These are phyloP conservation scores for Reutealis trisperma DNA, from an alignment of 345 rosid genomes.

Conservation along the genomic window DNA sequence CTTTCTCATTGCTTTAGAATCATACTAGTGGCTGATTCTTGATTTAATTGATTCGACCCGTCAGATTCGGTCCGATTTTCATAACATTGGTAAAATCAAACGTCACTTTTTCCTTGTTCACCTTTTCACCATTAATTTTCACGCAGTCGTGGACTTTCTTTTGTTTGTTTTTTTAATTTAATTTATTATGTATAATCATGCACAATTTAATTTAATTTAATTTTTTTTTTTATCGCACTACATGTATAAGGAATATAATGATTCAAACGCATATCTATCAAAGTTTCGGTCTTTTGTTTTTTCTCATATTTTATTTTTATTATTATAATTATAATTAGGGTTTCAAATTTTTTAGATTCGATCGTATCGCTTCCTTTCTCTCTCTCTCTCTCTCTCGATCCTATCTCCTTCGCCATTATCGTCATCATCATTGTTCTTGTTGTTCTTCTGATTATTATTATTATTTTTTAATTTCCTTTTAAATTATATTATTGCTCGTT, in stretches of 20 bases:
- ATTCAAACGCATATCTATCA: slow-evolving; percentile 6
- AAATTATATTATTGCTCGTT: neutral
- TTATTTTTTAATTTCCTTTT: too few species aligned
- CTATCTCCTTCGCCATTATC: slow-evolving; percentile 2
- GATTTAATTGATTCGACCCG: too few species aligned
- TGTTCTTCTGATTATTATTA: neutral
- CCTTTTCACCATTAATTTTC: neutral
- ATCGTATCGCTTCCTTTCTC: slow-evolving; percentile 19
- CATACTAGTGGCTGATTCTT: too few species aligned
- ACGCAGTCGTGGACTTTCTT: neutral
- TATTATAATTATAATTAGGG: slow-evolving; percentile 1
- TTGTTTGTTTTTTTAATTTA: too few species aligned
- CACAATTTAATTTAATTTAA: neutral
- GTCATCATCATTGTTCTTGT: neutral
- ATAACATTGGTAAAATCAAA: too few species aligned
- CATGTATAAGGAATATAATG: neutral
- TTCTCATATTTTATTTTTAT: neutral
- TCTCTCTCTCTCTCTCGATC: slow-evolving; percentile 18
- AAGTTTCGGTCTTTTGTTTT: slow-evolving; percentile 18
- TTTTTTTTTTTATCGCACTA: neutral
- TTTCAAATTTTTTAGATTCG: slow-evolving; percentile 21
- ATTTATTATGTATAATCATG: too few species aligned
- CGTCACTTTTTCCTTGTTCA: neutral
- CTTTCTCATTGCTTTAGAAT: too few species aligned
- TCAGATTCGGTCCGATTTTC: too few species aligned